These are phyloP conservation scores for Cupressus sempervirens DNA, from an alignment of 75 land plant species.

Conservation along the genomic window DNA sequence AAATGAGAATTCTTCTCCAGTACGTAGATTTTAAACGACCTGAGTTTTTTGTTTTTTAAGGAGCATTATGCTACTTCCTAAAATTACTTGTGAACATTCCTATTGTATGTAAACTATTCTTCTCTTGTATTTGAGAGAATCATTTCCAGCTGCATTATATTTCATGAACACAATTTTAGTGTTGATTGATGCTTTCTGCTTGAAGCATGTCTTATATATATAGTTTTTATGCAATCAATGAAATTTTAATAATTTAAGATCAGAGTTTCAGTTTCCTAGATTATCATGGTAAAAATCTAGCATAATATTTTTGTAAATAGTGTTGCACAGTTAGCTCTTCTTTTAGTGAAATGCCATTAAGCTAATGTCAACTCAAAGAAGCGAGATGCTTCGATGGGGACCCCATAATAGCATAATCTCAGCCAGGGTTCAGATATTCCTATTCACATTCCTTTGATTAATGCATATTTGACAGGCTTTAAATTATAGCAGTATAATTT, in stretches of 20 bases:
- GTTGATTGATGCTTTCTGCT: background rate
- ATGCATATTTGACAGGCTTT: background rate
- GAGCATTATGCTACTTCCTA: too few species aligned
- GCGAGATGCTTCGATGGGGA: background rate
- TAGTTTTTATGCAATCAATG: background rate
- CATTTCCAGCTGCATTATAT: background rate
- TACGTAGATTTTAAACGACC: too few species aligned
- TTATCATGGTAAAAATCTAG: background rate
- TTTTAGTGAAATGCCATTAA: background rate
- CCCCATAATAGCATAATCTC: background rate
- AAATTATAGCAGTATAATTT: background rate
- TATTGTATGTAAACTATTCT: background rate
- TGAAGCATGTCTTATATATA: background rate
- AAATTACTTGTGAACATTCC: too few species aligned
- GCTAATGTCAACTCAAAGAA: background rate
- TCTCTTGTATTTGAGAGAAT: background rate
- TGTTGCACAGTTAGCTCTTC: background rate
- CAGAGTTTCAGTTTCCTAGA: background rate
- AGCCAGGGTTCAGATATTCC: background rate
- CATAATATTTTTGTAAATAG: background rate
- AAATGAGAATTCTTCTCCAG: background rate
- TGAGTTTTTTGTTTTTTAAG: too few species aligned
- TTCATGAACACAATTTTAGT: background rate
- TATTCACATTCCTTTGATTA: background rate
- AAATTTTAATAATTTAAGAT: background rate